Evolutionary conservation across 148 eudicot species (phyloP).

Genomic region (Chenopodium formosanum): DNA sequence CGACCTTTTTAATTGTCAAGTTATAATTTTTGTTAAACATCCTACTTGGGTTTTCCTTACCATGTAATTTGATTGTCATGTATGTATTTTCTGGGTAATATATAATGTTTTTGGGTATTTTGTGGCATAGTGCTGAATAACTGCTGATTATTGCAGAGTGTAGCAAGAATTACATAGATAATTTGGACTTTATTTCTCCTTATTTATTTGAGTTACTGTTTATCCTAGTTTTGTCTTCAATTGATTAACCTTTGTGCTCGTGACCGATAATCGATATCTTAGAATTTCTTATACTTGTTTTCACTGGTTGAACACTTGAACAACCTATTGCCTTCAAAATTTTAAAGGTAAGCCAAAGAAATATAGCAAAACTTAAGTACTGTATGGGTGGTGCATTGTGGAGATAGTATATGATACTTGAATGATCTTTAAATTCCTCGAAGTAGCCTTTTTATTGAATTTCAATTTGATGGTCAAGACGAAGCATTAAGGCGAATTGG

Average conservation of each 20-base stretch:
- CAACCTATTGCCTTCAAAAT: background rate
- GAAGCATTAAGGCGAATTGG: background rate
- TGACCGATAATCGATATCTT: no score
- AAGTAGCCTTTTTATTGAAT: background rate
- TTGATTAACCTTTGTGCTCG: no score
- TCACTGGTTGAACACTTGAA: no score
- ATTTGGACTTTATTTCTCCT: background rate
- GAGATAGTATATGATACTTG: background rate
- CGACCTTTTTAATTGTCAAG: no score
- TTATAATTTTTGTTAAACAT: no score
- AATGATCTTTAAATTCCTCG: background rate
- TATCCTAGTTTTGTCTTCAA: no score
- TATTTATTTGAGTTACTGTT: background rate
- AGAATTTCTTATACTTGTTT: no score
- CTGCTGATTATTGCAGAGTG: background rate
- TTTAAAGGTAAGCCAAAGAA: background rate
- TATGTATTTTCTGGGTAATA: no score
- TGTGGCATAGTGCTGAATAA: no score
- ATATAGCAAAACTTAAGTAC: background rate
- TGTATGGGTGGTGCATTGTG: background rate
- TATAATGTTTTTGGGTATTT: no score
- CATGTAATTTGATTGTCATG: no score
- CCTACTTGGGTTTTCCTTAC: no score
- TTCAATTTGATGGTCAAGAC: background rate
- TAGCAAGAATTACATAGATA: background rate